Base-by-base conservation (phyloP, 352 stramenopile species). In the Pythium coloratum region DNA sequence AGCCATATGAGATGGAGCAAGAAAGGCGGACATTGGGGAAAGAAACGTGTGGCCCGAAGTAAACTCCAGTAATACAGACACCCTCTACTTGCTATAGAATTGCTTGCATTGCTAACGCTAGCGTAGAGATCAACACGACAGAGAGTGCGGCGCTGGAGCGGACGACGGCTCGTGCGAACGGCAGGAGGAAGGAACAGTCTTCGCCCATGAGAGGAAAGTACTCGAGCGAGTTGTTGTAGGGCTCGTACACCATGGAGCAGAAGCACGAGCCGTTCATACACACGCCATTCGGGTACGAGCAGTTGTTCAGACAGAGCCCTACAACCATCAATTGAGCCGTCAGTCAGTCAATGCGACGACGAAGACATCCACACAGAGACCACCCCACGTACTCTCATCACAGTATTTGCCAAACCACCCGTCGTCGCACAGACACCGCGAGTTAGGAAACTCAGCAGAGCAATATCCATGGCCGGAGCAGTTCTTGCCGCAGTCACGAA, bases 281-380 rank as follows among this genome's bases (percentile, higher is more conserved):
- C 36, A 88, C 71, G 46, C 97, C 96, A 69, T 99, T 98, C 24
- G 97, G 97, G 64, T 97, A 99, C 59, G 89, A 97, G 73, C 97
- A 99, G 73, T 99, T 99, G 77, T 99, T 98, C 20, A 99, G 75
- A 65, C 96, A 99, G 71, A 98, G 85, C 56, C 90, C 75, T 89
- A 34, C 24, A 12, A 28, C 59, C 2, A 34, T 36, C 7, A 20
- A 49, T 50, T 16, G 44, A 2, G 40, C 44, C 36, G 33, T 46
- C 59, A 47, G 50, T 34, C 26, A 59, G 60, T 67, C 24, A 72
- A 55, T 62, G 28, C 20, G 32, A 55, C 16, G 6, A 49, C 36
- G 10, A 44, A 18, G 36, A 50, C 0, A 28, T 28, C 32, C 28
- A 16, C 18, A 24, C 24, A 40, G 12, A 46, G 16, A 32, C 46